Percentiles rank a stretch among this genome's conserved stretches.
These are phyloP conservation scores for Hypoxylon sp. DNA, from an alignment of 2,329 filamentous ascomycete species.

Conservation along the genomic window DNA sequence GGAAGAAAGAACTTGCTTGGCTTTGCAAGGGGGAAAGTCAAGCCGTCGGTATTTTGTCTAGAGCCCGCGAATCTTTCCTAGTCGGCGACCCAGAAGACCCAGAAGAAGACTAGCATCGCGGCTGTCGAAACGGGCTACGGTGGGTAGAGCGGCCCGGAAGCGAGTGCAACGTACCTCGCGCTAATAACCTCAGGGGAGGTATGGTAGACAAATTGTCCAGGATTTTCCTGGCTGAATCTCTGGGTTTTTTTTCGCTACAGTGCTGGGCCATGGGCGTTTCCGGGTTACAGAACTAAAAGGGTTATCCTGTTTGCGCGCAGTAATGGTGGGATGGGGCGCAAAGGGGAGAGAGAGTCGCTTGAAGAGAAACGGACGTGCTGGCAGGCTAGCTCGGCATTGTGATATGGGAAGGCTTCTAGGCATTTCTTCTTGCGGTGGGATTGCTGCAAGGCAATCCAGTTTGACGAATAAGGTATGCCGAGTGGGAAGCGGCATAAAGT, in stretches of 20 bases:
- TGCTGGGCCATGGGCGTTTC: conserved; percentile 13
- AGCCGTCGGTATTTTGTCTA: conserved; percentile 41
- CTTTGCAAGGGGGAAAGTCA: conserved; percentile 1
- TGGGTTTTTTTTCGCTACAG: conserved; percentile 7
- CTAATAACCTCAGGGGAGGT: conserved; percentile 25
- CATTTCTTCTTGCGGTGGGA: conserved; percentile 34
- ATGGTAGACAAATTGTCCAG: conserved; percentile 30
- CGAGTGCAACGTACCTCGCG: conserved; percentile 44
- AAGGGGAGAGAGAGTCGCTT: conserved; percentile 5
- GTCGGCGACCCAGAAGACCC: conserved; percentile 36
- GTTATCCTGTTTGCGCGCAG: conserved; percentile 22
- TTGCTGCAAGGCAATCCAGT: conserved; percentile 36
- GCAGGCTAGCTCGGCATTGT: conserved; percentile 41
- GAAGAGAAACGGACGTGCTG: conserved; percentile 8
- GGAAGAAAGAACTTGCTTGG: conserved; percentile 9
- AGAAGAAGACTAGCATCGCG: conserved; percentile 41
- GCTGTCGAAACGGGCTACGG: conserved; percentile 45
- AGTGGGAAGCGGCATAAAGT: conserved; percentile 42
- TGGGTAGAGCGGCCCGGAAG: conserved; percentile 46
- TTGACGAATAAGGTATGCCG: conserved; percentile 45
- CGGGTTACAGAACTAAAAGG: conserved; percentile 15
- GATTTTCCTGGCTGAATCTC: conserved; percentile 18
- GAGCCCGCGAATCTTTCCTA: conserved; percentile 39
- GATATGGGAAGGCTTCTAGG: conserved; percentile 37
- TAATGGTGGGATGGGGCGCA: conserved; percentile 16